Base-by-base conservation (phyloP, 805 yeast species). In the Ogataea trehaloabstinens region DNA sequence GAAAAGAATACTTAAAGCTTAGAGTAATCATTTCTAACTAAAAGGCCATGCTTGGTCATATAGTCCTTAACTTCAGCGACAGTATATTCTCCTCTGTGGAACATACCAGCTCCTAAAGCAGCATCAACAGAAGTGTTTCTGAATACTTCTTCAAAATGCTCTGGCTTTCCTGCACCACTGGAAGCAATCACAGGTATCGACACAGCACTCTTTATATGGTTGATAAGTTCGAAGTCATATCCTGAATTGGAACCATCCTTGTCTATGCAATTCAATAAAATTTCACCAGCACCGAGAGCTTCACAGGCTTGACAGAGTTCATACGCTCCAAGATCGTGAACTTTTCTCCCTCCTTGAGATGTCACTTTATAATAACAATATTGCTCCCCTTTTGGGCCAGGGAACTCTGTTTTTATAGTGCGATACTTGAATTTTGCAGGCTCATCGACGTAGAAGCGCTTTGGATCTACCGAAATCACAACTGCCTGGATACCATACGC, bases 21-120 rank as follows among this genome's bases (percentile, higher is more conserved):
- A 18, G 28, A 40, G 15, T 56, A 45, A 46, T 83, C 90, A 45
- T 82, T 68, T 61, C 96, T 76, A n/a, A 87, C 95, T 44, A 77
- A 77, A 56, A 87, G 72, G 0, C 84, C 86, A 12, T 73, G 60
- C 1, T 69, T 63, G 32, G 70, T 63, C 58, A 91, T 71, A 49
- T 74, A 80, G 20, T 73, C 60, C 63, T 93, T 93, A 31, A 93
- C 96, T 35, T 89, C 81, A 35, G 75, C 73, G 13, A 93, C 97
- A 10, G 87, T 80, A 63, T 84, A 93, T 55, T 91, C 98, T 17
- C 86, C 90, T 59, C 99, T 74, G 68, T 93, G 99, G 71, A 93
- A 93, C 82, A 93, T 84, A 31, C 99, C 99, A 4, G 99, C 99
- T 27, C 99, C 99, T 28, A 93, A 72, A 13, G 99, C 98, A 30